A percentile compares a stretch with the other conserved stretches of the same genome.
Conservation (phyloP, 2,329 filamentous ascomycete genomes). For the Fusarium tupiense region DNA sequence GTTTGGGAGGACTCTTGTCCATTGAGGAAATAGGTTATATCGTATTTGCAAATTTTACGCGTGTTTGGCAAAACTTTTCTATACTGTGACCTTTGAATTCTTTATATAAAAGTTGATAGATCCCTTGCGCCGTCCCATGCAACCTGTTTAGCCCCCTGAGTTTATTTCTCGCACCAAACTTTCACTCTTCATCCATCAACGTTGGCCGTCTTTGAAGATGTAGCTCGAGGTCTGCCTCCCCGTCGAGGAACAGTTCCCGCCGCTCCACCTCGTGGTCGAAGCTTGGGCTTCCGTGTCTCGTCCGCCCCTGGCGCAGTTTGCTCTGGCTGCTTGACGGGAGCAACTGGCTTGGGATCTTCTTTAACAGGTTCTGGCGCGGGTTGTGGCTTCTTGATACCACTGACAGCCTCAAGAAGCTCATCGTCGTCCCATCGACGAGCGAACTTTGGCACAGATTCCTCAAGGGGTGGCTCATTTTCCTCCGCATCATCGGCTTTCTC, state of each 20-base stretch:
- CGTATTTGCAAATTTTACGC: constrained; percentile 35
- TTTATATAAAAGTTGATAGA: constrained; percentile 4
- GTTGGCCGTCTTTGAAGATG: constrained; percentile 33
- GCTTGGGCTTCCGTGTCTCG: constrained; percentile 43
- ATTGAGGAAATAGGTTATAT: constrained; percentile 30
- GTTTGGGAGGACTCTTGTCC: constrained; percentile 30
- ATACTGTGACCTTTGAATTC: not conserved
- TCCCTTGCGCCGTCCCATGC: constrained; percentile 39
- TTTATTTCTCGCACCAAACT: not conserved
- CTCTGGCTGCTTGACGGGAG: constrained; percentile 26
- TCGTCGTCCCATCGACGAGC: constrained; percentile 56
- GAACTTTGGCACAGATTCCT: constrained; percentile 52
- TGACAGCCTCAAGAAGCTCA: constrained; percentile 58
- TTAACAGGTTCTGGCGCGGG: constrained; percentile 44
- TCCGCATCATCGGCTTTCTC: constrained; percentile 31
- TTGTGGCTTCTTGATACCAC: constrained; percentile 54
- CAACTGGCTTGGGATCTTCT: constrained; percentile 41
- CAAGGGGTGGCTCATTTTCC: constrained; percentile 40
- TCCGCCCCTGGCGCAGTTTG: constrained; percentile 31
- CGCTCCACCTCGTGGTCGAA: constrained; percentile 41
- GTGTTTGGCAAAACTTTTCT: constrained; percentile 24
- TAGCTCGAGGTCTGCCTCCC: constrained; percentile 42
- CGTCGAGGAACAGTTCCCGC: constrained; percentile 39
- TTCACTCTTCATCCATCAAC: constrained; percentile 1
- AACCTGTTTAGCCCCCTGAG: constrained; percentile 9